Evolutionary conservation across 192 early-diverging fungal species (phyloP).

Genomic region (Haplosporangium gracile): DNA sequence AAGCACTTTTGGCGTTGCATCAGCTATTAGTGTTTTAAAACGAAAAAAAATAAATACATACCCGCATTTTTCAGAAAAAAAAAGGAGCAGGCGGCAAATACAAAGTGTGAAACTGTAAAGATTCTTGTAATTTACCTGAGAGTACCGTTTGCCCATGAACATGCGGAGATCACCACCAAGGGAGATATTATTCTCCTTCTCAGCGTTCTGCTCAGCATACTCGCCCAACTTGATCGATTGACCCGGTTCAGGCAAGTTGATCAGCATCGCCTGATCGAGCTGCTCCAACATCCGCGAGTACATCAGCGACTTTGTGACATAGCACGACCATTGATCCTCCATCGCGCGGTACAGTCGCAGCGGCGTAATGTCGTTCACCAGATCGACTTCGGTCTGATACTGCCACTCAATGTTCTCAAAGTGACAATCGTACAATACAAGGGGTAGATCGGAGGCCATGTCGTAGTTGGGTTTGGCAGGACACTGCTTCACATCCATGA

Average conservation of each 20-base stretch:
- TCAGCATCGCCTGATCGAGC: conserved; percentile 42
- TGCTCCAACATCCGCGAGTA: conserved; percentile 59
- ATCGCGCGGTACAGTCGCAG: conserved; percentile 59
- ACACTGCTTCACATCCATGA: conserved; percentile 77
- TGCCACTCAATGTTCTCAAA: conserved; percentile 77
- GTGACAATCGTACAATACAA: conserved; percentile 90
- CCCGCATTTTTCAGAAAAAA: too few species aligned
- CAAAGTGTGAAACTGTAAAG: background rate
- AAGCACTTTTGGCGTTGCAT: conserved; percentile 54
- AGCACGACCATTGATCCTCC: conserved; percentile 63
- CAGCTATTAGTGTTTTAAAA: conserved; percentile 10
- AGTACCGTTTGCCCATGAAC: conserved; percentile 56
- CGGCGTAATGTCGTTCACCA: conserved; percentile 41
- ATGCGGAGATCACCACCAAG: conserved; percentile 52
- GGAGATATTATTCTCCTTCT: conserved; percentile 51
- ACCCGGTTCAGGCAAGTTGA: conserved; percentile 37
- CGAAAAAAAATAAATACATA: background rate
- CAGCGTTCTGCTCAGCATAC: conserved; percentile 32
- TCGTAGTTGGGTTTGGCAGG: conserved; percentile 89
- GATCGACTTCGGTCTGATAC: conserved; percentile 59
- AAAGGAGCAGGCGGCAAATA: background rate
- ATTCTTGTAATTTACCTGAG: conserved; percentile 23
- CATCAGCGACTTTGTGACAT: conserved; percentile 63
- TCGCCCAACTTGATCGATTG: conserved; percentile 28
- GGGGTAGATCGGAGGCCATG: conserved; percentile 91